Evolutionary conservation across 2,329 filamentous ascomycete species (phyloP), one percentile per base, ranked within the genome.

Genomic region (Leptoxyphium fumago): DNA sequence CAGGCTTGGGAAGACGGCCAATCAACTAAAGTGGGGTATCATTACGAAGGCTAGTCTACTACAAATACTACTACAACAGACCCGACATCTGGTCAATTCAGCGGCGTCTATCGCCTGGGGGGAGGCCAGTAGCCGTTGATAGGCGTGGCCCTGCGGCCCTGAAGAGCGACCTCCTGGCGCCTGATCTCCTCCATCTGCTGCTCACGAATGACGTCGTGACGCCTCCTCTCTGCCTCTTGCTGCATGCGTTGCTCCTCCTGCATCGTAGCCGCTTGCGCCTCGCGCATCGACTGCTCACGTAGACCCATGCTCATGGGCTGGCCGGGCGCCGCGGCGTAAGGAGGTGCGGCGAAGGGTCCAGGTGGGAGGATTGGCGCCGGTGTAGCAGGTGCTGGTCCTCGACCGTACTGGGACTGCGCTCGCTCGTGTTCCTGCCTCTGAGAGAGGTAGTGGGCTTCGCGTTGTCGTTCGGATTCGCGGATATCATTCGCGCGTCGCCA

Each of bases 221-320:
- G 32, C 29, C 45, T 28, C 21, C 43, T 39, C 36, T 48, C 43
- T 38, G 41, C 32, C 32, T 36, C 32, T 9, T 36, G 32, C 11
- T 36, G 32, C 32, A 36, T 36, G 17, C 44, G 47, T 42, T 46
- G 46, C 44, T 55, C 43, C 38, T 47, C 49, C 15, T 46, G 42
- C 29, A 45, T 45, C 44, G 52, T 50, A 7, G 45, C 43, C 30
- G 48, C 49, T 39, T 55, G 53, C 2, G 47, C 45, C 38, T 56
- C 54, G 29, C 52, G 45, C 44, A 49, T 46, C 13, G 52, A 48
- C 41, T 55, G 48, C 30, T 55, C 54, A 17, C 54, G 43, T 26
- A 54, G 46, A n/a, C 50, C 45, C 32, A 36, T 36, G 32, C 42
- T 39, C 36, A 45, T 42, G 3, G 8, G 36, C 5, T n/a, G 18